Evolutionary conservation across 1,284 basidiomycete genomes (phyloP), one percentile per base, ranked within the genome.

Genomic region (Naganishia albida): DNA sequence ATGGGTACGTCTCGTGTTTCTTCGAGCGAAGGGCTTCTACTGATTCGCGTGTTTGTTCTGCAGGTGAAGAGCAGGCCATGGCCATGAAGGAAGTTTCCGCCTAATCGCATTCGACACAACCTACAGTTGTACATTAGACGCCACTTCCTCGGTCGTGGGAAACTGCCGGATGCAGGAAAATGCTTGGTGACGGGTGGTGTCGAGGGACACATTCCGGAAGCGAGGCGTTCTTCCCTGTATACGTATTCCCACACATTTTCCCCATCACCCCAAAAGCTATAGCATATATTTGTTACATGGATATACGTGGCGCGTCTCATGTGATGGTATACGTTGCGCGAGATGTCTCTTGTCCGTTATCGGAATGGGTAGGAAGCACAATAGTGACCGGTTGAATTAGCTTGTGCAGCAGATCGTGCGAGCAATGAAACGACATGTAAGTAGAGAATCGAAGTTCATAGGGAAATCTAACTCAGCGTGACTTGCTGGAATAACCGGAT

Each of bases 11-110:
- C 8, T 13, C 42, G 40, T 30, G 12, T 15, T 30, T n/a, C 20
- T 15, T 43, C 43, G 23, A 16, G 13, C 25, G 42, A 4, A 8
- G 40, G 15, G 15, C 20, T 7, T 51, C 7, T 56, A 15, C 20
- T 43, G 39, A 49, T 56, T 26, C 8, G 7, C 34, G 12, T 65
- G 18, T 59, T 34, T 38, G 34, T 2, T 7, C 77, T 12, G 25
- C 60, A 81, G 81, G 79, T 68, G 81, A 83, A 77, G 82, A 83
- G 76, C 88, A 89, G 84, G 90, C 89, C 69, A 89, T 94, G 77
- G 88, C 90, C 73, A 86, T 67, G 80, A 92, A 93, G 84, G 90
- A 92, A 80, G 88, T 88, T 66, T 88, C 89, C 71, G 87, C 67
- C 64, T 60, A 60, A 26, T 30, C 39, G 53, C 46, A 64, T 50